Evolutionary conservation across 257 asterid species (phyloP).

Genomic region (Paulownia fortunei): DNA sequence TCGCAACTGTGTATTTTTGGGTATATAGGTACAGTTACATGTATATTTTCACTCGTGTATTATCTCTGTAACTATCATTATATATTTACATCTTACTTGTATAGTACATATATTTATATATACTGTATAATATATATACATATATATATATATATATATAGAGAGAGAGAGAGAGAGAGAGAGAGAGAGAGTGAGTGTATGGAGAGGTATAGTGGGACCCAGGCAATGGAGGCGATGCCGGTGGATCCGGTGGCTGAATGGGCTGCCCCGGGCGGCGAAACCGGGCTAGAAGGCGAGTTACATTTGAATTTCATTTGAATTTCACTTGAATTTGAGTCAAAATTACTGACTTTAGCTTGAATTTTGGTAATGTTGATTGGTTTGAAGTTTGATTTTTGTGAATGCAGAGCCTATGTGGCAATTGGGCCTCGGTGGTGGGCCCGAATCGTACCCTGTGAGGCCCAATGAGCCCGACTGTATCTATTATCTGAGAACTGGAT

Average conservation of each 20-base stretch:
- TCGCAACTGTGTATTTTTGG: constrained; percentile 17
- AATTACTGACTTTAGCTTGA: constrained; percentile 35
- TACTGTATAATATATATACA: constrained; percentile 33
- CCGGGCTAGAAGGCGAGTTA: constrained; percentile 72
- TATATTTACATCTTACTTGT: constrained; percentile 14
- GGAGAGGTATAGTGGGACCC: constrained; percentile 65
- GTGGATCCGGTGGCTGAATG: constrained; percentile 75
- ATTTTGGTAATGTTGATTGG: constrained; percentile 44
- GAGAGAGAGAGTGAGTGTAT: constrained; percentile 34
- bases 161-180: constrained; percentile 7
- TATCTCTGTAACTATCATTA: constrained; percentile 27
- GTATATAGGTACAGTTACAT: background rate
- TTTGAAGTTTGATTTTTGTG: constrained; percentile 40
- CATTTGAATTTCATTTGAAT: constrained; percentile 47
- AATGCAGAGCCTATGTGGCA: constrained; percentile 98
- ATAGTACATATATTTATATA: background rate
- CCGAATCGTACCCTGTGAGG: constrained; percentile 88
- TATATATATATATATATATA: background rate
- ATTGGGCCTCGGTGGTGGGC: constrained; percentile 66
- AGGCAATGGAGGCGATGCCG: constrained; percentile 58
- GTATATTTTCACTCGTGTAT: constrained; percentile 5
- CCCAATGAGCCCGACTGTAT: constrained; percentile 85
- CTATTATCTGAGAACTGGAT: constrained; percentile 91
- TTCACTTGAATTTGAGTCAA: constrained; percentile 48
- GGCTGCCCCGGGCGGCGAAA: constrained; percentile 64